These are phyloP conservation scores for Leccinum sublutescens DNA, from an alignment of 768 basidiomycete genomes.

Conservation along the genomic window DNA sequence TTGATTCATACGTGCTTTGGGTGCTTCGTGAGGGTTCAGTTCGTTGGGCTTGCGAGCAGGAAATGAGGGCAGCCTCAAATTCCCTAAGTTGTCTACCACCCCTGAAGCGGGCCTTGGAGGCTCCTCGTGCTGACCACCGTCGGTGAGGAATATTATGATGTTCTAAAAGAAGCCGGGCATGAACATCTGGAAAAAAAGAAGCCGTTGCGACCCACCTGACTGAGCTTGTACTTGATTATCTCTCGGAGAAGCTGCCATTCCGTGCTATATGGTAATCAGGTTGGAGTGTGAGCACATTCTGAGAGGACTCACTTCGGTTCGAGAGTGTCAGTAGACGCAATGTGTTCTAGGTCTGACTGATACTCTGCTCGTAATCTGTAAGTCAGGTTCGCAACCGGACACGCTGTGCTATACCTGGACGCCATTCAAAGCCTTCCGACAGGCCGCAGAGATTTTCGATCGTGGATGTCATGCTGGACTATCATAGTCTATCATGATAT, in stretches of 20 bases:
- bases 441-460: slow-evolving; percentile 8
- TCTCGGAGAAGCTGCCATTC: slow-evolving; percentile 72
- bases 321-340: slow-evolving; percentile 63
- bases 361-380: slow-evolving; percentile 44
- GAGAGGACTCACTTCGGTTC: slow-evolving; percentile 44
- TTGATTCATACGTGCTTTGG: slow-evolving; percentile 57
- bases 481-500: neutral
- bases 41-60: slow-evolving; percentile 54
- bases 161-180: slow-evolving; percentile 38
- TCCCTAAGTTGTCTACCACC: slow-evolving; percentile 41
- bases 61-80: slow-evolving; percentile 72
- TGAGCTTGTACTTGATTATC: slow-evolving; percentile 69
- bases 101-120: slow-evolving; percentile 40
- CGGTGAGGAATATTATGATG: slow-evolving; percentile 45
- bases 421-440: slow-evolving; percentile 46
- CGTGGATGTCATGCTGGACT: slow-evolving; percentile 21
- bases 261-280: slow-evolving; percentile 39
- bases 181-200: neutral
- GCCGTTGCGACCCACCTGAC: slow-evolving; percentile 45
- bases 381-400: slow-evolving; percentile 1
- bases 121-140: slow-evolving; percentile 37
- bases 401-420: slow-evolving; percentile 41
- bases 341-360: slow-evolving; percentile 54
- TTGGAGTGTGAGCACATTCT: slow-evolving; percentile 5
- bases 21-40: slow-evolving; percentile 49